Base-by-base conservation (phyloP, 192 early-diverging fungal genomes). In the Entomortierella parvispora region DNA sequence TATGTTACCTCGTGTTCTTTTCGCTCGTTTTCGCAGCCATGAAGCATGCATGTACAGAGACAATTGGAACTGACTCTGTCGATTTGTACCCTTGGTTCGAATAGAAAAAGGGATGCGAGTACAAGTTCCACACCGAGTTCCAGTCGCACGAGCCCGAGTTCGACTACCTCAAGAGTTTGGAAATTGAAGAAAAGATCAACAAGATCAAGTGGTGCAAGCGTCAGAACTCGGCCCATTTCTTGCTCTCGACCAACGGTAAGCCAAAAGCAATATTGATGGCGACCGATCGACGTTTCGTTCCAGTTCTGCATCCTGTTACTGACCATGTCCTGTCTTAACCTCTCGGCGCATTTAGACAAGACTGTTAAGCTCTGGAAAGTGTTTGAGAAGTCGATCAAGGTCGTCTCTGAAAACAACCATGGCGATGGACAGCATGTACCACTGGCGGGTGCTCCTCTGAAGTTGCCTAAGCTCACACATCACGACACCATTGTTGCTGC, bases 291-390 rank as follows among this genome's bases (percentile, higher is more conserved):
- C n/a, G n/a, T n/a, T n/a, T n/a, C n/a, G n/a, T n/a, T n/a, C n/a
- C n/a, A n/a, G n/a, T n/a, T n/a, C n/a, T n/a, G n/a, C n/a, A n/a
- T n/a, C n/a, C n/a, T 56, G n/a, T 34, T 32, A 6, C n/a, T 31
- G 18, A 56, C 7, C 4, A 56, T n/a, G 1, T 2, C 23, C 44
- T 20, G 2, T 8, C 7, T 26, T 2, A 0, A 40, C 7, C 26
- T 45, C 44, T 43, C 44, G 20, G 15, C 18, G n/a, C 12, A 59
- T 18, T 45, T 68, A 95, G 97, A 99, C 85, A 99, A 99, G 82
- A 99, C 97, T 34, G 95, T 99, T 82, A 99, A 99, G 84, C 89
- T 99, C 40, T 99, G 97, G 97, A 99, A 99, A 82, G 92, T 99
- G 20, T 98, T 95, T 87, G 96, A 99, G 81, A 97, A 98, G 82